Evolutionary conservation across 2,329 filamentous ascomycete species (phyloP).

Genomic region (Amesomyces nigricolor): DNA sequence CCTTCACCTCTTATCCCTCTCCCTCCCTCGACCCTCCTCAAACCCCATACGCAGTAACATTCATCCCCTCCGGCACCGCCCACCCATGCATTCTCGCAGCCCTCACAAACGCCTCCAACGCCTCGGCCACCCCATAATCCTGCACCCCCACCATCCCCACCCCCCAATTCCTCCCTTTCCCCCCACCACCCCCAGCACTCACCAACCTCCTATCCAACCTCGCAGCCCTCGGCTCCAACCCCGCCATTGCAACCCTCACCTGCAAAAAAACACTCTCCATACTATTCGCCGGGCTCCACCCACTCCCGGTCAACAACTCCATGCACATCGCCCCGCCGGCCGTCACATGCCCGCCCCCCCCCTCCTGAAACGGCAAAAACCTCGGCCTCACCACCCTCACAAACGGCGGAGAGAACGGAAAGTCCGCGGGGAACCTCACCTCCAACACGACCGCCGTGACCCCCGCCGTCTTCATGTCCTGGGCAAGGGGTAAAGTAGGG

Average conservation of each 20-base stretch:
- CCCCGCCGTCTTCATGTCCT: conserved; percentile 62
- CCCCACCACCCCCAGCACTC: not conserved
- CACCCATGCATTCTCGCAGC: conserved; percentile 67
- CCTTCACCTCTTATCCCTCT: no score
- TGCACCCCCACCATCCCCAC: no score
- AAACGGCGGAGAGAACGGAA: conserved; percentile 75
- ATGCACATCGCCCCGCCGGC: conserved; percentile 77
- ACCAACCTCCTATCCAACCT: conserved; percentile 43
- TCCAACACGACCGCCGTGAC: conserved; percentile 71
- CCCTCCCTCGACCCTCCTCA: not conserved
- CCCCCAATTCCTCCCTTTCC: not conserved
- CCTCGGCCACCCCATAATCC: conserved; percentile 65
- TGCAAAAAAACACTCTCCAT: conserved; percentile 79
- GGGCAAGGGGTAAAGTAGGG: conserved; percentile 57
- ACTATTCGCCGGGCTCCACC: conserved; percentile 68
- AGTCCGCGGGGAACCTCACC: conserved; percentile 71
- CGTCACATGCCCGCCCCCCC: conserved; percentile 84
- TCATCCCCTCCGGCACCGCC: conserved; percentile 60
- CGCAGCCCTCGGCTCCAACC: conserved; percentile 63
- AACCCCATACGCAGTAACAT: conserved; percentile 36
- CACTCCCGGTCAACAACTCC: conserved; percentile 75
- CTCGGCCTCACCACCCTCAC: conserved; percentile 76
- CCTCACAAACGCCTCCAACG: conserved; percentile 65
- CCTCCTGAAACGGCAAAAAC: conserved; percentile 63
- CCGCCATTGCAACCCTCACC: conserved; percentile 70